Conservation (phyloP, 306 rosid species). For the Lagenaria siceraria region DNA sequence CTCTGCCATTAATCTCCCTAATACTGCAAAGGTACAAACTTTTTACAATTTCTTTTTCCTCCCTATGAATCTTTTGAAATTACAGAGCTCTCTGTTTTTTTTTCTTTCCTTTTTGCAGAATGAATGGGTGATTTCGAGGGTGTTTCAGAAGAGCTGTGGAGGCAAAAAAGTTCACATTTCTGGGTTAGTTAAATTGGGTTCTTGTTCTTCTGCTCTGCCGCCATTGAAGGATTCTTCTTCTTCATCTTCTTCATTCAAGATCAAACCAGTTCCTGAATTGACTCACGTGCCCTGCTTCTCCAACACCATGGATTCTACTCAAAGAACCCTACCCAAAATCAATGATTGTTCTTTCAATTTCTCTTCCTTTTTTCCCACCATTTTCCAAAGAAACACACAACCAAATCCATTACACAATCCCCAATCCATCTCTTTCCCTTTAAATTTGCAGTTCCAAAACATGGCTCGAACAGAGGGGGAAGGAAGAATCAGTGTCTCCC, state of each 20-base stretch:
- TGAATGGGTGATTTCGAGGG: constrained; percentile 92
- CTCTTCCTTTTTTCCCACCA: constrained; percentile 3
- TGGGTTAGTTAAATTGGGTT: constrained; percentile 38
- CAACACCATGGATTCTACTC: constrained; percentile 43
- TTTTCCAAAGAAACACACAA: constrained; percentile 24
- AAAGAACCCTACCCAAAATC: constrained; percentile 27
- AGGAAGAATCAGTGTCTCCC: constrained; percentile 31
- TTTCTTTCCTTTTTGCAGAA: constrained; percentile 30
- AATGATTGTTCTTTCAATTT: not conserved
- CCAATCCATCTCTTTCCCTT: not conserved
- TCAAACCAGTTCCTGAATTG: constrained; percentile 21
- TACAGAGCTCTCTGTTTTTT: not conserved
- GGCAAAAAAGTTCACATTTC: constrained; percentile 52
- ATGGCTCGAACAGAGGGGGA: constrained; percentile 42
- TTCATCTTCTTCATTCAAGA: constrained; percentile 20
- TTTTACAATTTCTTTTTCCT: not conserved
- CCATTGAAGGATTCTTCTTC: constrained; percentile 58
- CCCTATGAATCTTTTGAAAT: not conserved
- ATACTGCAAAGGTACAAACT: constrained; percentile 55
- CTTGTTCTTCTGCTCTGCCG: constrained; percentile 26
- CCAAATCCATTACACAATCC: constrained; percentile 21
- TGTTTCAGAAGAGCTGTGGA: constrained; percentile 70
- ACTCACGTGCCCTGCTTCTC: constrained; percentile 99
- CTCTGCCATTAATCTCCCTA: constrained; percentile 50
- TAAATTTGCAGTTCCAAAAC: constrained; percentile 19